Conservation (phyloP, 257 asterid species). For the Solanum appendiculatum region DNA sequence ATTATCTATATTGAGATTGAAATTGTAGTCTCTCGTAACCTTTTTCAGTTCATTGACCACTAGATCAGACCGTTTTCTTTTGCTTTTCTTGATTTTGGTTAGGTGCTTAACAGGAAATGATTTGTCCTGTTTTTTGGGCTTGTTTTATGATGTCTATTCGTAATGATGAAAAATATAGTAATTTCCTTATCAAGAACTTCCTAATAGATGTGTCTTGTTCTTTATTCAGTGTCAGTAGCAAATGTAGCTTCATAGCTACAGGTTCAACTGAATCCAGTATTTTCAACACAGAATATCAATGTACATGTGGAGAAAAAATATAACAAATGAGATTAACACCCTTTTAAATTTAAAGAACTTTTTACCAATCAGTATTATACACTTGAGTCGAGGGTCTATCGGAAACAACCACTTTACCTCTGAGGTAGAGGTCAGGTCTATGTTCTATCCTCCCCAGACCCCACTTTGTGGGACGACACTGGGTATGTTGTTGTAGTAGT, state of each 20-base stretch:
- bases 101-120: not conserved
- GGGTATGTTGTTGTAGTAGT: not conserved
- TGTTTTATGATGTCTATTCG: not conserved
- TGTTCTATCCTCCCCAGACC: rapidly evolving
- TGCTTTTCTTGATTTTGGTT: not conserved
- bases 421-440: not conserved
- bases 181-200: not conserved
- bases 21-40: not conserved
- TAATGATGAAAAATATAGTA: not conserved
- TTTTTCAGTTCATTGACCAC: not conserved
- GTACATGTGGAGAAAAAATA: not conserved
- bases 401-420: too few species aligned
- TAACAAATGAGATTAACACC: too few species aligned
- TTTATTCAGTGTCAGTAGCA: not conserved
- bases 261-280: not conserved
- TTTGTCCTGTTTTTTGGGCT: conserved; percentile 5
- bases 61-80: not conserved
- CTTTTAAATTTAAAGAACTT: too few species aligned
- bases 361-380: not conserved
- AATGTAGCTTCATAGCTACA: not conserved
- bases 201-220: not conserved
- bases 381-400: too few species aligned
- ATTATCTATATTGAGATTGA: not conserved
- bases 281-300: not conserved
- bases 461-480: not conserved